A percentile compares a stretch with the other conserved stretches of the same genome.
Conservation (phyloP, 805 yeast genomes). For the Millerozyma miso region DNA sequence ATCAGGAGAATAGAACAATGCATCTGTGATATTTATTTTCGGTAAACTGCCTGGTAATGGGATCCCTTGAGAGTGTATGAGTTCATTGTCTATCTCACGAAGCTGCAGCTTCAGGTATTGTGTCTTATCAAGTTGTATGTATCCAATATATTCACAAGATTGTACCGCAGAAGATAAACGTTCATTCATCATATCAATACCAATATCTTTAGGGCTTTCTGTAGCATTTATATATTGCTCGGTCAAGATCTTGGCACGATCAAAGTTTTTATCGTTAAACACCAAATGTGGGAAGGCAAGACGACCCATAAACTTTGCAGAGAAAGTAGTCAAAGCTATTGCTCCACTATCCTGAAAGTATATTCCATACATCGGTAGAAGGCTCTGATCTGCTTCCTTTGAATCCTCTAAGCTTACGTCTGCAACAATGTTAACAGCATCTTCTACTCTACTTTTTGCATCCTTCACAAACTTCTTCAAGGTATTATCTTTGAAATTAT, state of each 20-base stretch:
- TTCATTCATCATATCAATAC: constrained; percentile 33
- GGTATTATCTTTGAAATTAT: constrained; percentile 20
- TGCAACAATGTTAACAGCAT: constrained; percentile 33
- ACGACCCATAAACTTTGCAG: constrained; percentile 63
- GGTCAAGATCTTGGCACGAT: constrained; percentile 42
- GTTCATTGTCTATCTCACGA: constrained; percentile 64
- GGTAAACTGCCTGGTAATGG: constrained; percentile 62
- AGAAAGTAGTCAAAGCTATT: constrained; percentile 50
- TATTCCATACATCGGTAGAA: constrained; percentile 52
- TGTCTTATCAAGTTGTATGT: constrained; percentile 66
- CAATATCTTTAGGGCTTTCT: constrained; percentile 32
- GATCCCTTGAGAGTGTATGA: constrained; percentile 69
- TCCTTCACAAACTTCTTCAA: constrained; percentile 10
- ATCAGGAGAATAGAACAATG: constrained; percentile 80
- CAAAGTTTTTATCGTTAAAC: constrained; percentile 37
- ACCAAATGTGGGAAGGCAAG: constrained; percentile 58
- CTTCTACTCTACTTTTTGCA: constrained; percentile 14
- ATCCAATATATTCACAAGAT: constrained; percentile 69
- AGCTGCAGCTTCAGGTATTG: constrained; percentile 50
- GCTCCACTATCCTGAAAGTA: constrained; percentile 68
- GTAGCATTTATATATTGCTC: constrained; percentile 43
- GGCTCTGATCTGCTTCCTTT: constrained; percentile 47
- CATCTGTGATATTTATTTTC: constrained; percentile 46
- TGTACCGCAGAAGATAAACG: constrained; percentile 27
- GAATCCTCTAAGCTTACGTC: constrained; percentile 33